A percentile compares a stretch with the other conserved stretches of the same genome.
Conservation (phyloP, 176 grass and related monocot genomes). For the Sorghum bicolor region DNA sequence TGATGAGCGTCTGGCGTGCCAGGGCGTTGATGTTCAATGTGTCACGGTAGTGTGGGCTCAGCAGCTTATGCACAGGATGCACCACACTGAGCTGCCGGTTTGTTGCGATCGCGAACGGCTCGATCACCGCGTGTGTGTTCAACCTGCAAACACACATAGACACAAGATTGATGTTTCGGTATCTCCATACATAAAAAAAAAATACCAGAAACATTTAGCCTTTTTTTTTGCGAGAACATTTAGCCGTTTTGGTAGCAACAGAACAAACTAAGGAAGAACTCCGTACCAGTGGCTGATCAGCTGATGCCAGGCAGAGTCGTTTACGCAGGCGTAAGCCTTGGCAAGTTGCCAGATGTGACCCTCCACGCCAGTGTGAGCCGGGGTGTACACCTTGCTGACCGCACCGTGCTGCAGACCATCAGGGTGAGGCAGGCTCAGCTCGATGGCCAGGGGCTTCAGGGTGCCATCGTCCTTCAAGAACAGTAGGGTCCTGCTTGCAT, state of each 20-base stretch:
- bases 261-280: not conserved
- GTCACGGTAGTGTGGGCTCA: constrained; percentile 84
- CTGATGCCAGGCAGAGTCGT: constrained; percentile 92
- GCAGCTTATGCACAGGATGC: constrained; percentile 83
- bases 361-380: constrained; percentile 37
- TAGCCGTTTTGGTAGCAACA: not conserved
- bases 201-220: not conserved
- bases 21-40: constrained; percentile 95
- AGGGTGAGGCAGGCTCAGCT: constrained; percentile 62
- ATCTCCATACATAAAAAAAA: not conserved
- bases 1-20: constrained; percentile 77
- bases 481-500: constrained; percentile 67
- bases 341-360: constrained; percentile 78
- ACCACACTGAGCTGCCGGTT: constrained; percentile 69
- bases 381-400: constrained; percentile 56
- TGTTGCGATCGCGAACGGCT: constrained; percentile 82
- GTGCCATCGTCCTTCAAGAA: constrained; percentile 70
- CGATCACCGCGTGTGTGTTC: constrained; percentile 84
- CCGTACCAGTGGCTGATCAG: constrained; percentile 89
- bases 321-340: constrained; percentile 85
- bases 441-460: constrained; percentile 72
- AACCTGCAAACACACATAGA: constrained; percentile 47
- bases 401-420: constrained; percentile 45
- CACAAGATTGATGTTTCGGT: not conserved
- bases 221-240: no score